phyloP scores from a whole-genome alignment of 306 rosid species.

The Rosa chinensis region DNA sequence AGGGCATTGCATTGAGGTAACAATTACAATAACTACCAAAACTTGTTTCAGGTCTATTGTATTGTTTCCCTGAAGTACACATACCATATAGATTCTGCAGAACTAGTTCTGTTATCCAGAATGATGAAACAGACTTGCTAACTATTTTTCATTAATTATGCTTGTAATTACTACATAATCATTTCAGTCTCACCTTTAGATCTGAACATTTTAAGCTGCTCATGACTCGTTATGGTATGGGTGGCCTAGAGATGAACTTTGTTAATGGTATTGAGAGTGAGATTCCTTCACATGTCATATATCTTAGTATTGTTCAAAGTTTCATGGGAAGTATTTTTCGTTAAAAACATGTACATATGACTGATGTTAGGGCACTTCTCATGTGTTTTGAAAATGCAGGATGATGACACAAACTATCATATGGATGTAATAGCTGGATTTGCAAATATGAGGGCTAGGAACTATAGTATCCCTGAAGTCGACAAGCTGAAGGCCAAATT shows the following conservation, averaged over 20 bases:
- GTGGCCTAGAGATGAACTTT: background rate
- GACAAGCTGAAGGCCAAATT: slow-evolving; percentile 43
- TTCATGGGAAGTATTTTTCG: background rate
- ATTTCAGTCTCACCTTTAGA: background rate
- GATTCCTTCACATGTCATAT: background rate
- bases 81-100: background rate
- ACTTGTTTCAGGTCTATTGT: background rate
- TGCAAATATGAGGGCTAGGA: slow-evolving; percentile 46
- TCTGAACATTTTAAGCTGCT: background rate
- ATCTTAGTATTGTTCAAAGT: background rate
- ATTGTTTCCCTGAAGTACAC: background rate
- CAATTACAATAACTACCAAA: background rate
- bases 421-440: slow-evolving; percentile 41
- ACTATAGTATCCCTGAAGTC: slow-evolving; percentile 35
- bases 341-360: background rate
- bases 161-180: background rate
- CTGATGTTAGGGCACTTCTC: background rate
- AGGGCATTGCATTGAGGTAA: background rate
- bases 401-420: slow-evolving; percentile 42
- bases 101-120: background rate
- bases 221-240: background rate
- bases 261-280: background rate
- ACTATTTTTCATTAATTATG: background rate
- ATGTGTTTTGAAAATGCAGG: slow-evolving; percentile 24
- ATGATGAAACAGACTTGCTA: background rate